These are phyloP conservation scores for Atkinsonella texensis DNA, from an alignment of 2,329 filamentous ascomycete species.

Conservation along the genomic window DNA sequence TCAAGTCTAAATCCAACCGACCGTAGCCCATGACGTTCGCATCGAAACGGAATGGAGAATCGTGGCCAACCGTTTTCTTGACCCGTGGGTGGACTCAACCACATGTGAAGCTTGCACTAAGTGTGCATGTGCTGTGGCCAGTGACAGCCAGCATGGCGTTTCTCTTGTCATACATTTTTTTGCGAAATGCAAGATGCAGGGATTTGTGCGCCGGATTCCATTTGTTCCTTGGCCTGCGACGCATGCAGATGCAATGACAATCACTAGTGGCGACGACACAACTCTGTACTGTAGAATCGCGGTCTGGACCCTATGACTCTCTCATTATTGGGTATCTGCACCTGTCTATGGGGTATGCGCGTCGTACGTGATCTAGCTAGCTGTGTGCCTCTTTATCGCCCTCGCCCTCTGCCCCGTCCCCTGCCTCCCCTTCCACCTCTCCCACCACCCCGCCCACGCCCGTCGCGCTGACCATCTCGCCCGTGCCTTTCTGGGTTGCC, in stretches of 20 bases:
- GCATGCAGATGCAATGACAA: not conserved
- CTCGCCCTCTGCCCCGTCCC: constrained; percentile 8
- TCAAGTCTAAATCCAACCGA: not conserved
- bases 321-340: constrained; percentile 1
- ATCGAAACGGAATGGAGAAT: constrained; percentile 5
- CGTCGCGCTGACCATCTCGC: constrained; percentile 13
- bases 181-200: no score
- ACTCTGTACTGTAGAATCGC: not conserved
- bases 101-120: not conserved
- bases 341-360: not conserved
- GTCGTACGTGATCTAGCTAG: not conserved
- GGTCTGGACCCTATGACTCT: not conserved
- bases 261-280: not conserved
- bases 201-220: no score
- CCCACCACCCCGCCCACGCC: constrained; percentile 16
- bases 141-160: not conserved
- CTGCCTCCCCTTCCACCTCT: constrained; percentile 13
- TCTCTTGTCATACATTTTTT: no score
- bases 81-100: not conserved
- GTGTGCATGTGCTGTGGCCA: not conserved
- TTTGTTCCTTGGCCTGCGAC: not conserved
- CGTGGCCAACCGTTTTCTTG: not conserved
- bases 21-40: not conserved
- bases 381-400: not conserved
- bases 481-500: constrained; percentile 10